Conservation (phyloP, 768 basidiomycete genomes). For the Russula sp. region DNA sequence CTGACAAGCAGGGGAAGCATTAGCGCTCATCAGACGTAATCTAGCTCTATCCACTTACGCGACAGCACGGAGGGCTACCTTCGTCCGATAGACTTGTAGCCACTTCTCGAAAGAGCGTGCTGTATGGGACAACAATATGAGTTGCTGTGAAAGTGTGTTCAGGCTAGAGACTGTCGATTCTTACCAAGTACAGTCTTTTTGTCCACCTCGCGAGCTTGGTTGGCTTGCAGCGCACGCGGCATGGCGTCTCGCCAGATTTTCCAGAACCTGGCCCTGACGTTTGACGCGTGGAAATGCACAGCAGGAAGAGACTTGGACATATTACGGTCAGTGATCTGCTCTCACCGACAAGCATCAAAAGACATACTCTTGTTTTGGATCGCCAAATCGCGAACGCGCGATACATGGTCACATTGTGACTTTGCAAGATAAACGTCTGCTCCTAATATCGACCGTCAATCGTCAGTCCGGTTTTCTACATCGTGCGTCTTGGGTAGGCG, state of each 20-base stretch:
- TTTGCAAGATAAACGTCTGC: conserved; percentile 60
- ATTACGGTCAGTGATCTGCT: conserved; percentile 20
- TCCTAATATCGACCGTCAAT: conserved; percentile 18
- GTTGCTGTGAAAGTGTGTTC: conserved; percentile 15
- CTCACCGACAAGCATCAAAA: neutral
- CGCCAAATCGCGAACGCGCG: conserved; percentile 74
- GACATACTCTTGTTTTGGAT: conserved; percentile 61
- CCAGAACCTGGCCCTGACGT: conserved; percentile 61
- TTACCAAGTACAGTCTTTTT: conserved; percentile 55
- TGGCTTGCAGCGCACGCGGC: conserved; percentile 64
- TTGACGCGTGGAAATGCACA: conserved; percentile 66
- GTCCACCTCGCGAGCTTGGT: conserved; percentile 62
- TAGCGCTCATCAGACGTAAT: conserved; percentile 8
- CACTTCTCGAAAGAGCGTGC: conserved; percentile 60
- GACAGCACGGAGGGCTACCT: conserved; percentile 73
- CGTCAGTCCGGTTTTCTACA: conserved; percentile 7
- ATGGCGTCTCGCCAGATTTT: conserved; percentile 63
- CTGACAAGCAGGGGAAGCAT: conserved; percentile 39
- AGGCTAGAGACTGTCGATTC: conserved; percentile 32
- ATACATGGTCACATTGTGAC: conserved; percentile 58
- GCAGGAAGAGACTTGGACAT: conserved; percentile 68
- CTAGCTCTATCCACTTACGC: conserved; percentile 57
- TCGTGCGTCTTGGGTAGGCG: too few species aligned
- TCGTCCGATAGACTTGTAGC: conserved; percentile 64
- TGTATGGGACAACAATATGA: conserved; percentile 35